Evolutionary conservation across 805 yeast species (phyloP).

Genomic region (Diddensiella santjacobensis): DNA sequence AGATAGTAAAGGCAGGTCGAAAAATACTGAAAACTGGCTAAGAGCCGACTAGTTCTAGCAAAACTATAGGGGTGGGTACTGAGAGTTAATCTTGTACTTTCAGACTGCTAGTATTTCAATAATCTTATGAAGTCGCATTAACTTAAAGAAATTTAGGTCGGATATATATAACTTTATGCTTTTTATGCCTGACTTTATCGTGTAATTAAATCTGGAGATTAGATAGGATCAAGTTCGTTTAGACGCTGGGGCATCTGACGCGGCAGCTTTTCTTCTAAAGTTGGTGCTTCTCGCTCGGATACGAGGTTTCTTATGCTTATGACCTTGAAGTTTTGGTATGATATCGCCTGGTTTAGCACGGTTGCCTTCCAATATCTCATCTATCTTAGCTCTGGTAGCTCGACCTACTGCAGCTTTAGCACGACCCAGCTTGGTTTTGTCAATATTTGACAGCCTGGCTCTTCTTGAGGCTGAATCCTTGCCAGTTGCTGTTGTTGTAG

Average conservation of each 20-base stretch:
- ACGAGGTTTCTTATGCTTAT: conserved; percentile 28
- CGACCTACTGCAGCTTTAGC: conserved; percentile 72
- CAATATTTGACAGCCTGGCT: conserved; percentile 52
- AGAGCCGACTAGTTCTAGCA: too few species aligned
- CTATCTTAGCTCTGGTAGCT: conserved; percentile 67
- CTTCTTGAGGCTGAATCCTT: conserved; percentile 24
- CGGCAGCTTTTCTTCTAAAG: conserved; percentile 32
- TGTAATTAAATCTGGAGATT: too few species aligned
- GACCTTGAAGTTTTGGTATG: conserved; percentile 58
- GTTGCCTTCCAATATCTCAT: conserved; percentile 61
- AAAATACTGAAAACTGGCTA: too few species aligned
- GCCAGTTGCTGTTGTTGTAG: conserved; percentile 23
- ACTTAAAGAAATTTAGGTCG: too few species aligned
- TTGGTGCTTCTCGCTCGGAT: conserved; percentile 50
- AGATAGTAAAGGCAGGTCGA: too few species aligned
- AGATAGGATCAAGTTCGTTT: not conserved
- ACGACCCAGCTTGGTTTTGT: conserved; percentile 75
- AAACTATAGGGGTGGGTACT: too few species aligned
- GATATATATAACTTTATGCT: too few species aligned
- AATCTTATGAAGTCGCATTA: too few species aligned
- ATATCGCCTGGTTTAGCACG: conserved; percentile 69
- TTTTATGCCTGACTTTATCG: too few species aligned
- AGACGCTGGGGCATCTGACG: not conserved
- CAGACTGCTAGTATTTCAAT: too few species aligned
- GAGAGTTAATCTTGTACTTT: too few species aligned